phyloP scores from a whole-genome alignment of 106 monocot genomes.

The Acorus gramineus region DNA sequence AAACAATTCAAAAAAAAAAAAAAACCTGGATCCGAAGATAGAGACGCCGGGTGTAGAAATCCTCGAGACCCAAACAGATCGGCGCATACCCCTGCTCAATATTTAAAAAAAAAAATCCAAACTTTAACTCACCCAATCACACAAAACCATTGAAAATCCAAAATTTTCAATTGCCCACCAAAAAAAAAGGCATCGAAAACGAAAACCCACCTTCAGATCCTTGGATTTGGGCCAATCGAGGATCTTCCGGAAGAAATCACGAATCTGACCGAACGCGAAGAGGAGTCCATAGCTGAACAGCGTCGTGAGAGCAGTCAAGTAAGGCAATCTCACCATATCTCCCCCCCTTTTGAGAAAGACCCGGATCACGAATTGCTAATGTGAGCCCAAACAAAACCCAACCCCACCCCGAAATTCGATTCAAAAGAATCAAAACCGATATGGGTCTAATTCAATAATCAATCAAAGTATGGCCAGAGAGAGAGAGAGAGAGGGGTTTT shows the following conservation, averaged over 20 bases:
- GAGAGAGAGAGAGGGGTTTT: neutral
- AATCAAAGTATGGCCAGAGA: too few species aligned
- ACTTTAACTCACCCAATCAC: too few species aligned
- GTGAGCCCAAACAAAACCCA: too few species aligned
- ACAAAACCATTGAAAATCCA: neutral
- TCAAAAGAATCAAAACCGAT: too few species aligned
- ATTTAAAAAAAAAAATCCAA: too few species aligned
- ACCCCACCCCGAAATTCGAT: neutral
- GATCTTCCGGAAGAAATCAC: conserved; percentile 73
- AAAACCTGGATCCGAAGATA: neutral
- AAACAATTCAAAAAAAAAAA: neutral
- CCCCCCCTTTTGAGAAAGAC: neutral
- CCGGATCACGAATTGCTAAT: neutral
- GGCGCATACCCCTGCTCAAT: neutral
- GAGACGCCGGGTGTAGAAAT: too few species aligned
- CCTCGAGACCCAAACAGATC: too few species aligned
- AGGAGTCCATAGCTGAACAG: conserved; percentile 88
- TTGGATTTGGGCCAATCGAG: conserved; percentile 52
- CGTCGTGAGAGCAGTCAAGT: conserved; percentile 70
- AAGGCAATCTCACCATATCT: conserved; percentile 84
- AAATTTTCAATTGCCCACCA: neutral
- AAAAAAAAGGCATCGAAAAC: neutral
- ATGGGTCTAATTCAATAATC: too few species aligned
- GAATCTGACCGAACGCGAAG: conserved; percentile 76
- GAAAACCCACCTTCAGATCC: neutral